Percentiles rank a stretch among this genome's conserved stretches.
These are phyloP conservation scores for Grigorovia jiainica DNA, from an alignment of 805 yeast genomes.

Conservation along the genomic window DNA sequence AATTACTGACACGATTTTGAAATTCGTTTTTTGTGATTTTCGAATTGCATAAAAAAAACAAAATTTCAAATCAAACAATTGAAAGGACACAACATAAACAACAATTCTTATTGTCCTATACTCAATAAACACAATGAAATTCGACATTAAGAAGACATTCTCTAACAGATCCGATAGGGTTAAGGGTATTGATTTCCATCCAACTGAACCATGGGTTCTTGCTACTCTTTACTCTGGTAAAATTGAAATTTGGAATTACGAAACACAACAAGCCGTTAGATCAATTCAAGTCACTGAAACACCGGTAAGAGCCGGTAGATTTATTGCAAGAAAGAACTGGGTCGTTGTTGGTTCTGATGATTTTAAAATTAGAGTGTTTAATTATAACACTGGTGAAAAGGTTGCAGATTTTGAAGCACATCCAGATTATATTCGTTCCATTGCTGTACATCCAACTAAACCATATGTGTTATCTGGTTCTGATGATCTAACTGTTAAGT, in stretches of 20 bases:
- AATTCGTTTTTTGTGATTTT: background rate
- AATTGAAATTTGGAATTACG: constrained; percentile 90
- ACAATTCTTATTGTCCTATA: background rate
- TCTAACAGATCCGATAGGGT: constrained; percentile 92
- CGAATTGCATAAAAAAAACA: background rate
- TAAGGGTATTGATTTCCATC: constrained; percentile 96
- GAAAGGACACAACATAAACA: background rate
- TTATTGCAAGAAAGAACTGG: constrained; percentile 96
- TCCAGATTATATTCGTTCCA: constrained; percentile 88
- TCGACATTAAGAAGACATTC: constrained; percentile 38
- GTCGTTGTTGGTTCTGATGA: constrained; percentile 93
- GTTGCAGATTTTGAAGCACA: constrained; percentile 95
- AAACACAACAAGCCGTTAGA: constrained; percentile 70
- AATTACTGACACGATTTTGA: background rate
- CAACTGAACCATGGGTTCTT: constrained; percentile 93
- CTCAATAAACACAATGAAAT: constrained; percentile 14
- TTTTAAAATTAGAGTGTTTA: constrained; percentile 85
- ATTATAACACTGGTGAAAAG: constrained; percentile 92
- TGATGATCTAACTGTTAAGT: constrained; percentile 83
- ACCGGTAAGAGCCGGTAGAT: constrained; percentile 93
- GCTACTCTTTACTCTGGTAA: constrained; percentile 78
- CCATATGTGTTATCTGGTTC: constrained; percentile 83
- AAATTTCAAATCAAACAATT: background rate
- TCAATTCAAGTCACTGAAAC: constrained; percentile 90
- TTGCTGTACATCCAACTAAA: constrained; percentile 90